Evolutionary conservation across 108 stramenopile genomes (phyloP), one percentile per base, ranked within the genome.

Genomic region (Cyclotella sp.): DNA sequence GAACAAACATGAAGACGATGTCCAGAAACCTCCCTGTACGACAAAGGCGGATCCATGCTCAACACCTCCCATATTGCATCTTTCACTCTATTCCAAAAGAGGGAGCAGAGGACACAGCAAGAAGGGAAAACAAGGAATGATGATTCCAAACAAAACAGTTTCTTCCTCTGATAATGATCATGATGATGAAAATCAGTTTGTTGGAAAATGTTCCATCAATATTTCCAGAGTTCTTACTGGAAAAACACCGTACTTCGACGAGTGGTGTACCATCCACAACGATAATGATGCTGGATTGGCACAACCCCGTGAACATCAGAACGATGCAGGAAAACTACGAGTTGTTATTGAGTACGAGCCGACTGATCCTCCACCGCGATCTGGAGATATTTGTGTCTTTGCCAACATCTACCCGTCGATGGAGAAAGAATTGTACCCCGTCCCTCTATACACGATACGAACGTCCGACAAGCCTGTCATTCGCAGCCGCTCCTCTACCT

Each of bases 341-440:
- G 67, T 95, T 18, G 86, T 92, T 9, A 89, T 87, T 49, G 95
- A 96, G 60, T 96, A 96, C 80, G 91, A 93, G 68, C 70, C 86
- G 12, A 84, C 81, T 29, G 91, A 93, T 70, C 58, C 85, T 3
- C 81, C 78, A 3, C 91, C 88, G 5, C 82, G 85, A 45, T 69
- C 73, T 15, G 90, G 91, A n/a, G 95, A 96, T 73, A 53, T 77
- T 46, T 88, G 88, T 40, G 74, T 87, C 19, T 91, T 96, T 66
- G 92, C 90, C 21, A 61, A 83, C 46, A 88, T 90, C 62, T 51
- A 75, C 46, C 84, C 88, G 7, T 64, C 47, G 4, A 44, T 64
- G 40, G 63, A 64, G 14, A 52, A 72, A 26, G 92, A 91, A 55
- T 55, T 96, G 68, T 93, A 87, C 68, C 95, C 95, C 11, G 70